Conservation (phyloP, 305 asterid genomes). For the Solanum hybrid region DNA sequence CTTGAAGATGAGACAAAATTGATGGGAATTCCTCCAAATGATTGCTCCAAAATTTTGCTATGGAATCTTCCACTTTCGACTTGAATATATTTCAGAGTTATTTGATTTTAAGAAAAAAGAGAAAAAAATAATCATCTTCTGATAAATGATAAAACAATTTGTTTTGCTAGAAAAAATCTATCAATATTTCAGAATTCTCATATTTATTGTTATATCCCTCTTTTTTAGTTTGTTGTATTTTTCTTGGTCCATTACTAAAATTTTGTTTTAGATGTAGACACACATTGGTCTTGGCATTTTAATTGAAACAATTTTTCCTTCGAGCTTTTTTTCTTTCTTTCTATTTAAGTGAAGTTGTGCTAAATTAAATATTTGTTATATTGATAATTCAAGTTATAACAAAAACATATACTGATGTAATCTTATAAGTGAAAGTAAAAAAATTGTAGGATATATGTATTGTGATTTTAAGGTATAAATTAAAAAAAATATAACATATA, state of each 20-base stretch:
- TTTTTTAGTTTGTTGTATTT: not conserved
- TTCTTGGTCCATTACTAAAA: not conserved
- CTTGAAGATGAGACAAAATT: constrained; percentile 66
- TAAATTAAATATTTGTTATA: not conserved
- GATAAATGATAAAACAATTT: not conserved
- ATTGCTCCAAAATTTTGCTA: constrained; percentile 49
- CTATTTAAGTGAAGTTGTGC: not conserved
- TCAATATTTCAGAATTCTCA: not conserved
- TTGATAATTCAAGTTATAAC: not conserved
- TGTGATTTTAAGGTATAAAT: not conserved
- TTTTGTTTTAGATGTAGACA: not conserved
- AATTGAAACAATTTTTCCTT: not conserved
- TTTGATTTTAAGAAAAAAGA: not conserved
- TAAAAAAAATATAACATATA: not conserved
- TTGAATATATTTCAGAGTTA: not conserved
- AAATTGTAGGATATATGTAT: no score
- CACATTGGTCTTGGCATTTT: not conserved
- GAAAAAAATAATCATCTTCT: not conserved
- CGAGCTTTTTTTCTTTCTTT: not conserved
- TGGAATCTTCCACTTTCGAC: constrained; percentile 42
- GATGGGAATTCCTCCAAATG: constrained; percentile 51
- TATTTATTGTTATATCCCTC: not conserved
- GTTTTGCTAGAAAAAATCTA: not conserved
- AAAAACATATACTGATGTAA: not conserved
- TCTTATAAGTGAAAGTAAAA: not conserved